phyloP scores from a whole-genome alignment of 2,329 filamentous ascomycete species.

The Orbilia blumenaviensis region DNA sequence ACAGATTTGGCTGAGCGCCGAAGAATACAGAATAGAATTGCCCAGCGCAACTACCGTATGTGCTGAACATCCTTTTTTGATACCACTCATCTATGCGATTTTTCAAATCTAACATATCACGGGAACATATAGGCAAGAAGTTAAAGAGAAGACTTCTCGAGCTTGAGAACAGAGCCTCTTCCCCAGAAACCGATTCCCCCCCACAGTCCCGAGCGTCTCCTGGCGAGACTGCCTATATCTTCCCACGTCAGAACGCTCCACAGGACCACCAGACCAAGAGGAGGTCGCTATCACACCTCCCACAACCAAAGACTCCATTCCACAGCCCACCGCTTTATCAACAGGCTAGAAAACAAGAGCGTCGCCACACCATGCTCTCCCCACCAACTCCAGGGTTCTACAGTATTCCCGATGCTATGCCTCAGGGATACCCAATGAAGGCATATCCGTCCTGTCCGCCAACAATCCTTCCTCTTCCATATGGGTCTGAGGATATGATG shows the following conservation, averaged over 20 bases:
- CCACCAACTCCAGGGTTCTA: conserved; percentile 51
- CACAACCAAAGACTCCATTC: conserved; percentile 51
- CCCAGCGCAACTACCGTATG: conserved; percentile 74
- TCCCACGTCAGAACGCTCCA: conserved; percentile 28
- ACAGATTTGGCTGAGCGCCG: conserved; percentile 74
- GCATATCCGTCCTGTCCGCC: conserved; percentile 49
- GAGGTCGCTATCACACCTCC: conserved; percentile 50
- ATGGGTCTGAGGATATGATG: conserved; percentile 47
- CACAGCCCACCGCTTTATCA: conserved; percentile 50
- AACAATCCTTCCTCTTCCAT: conserved; percentile 50
- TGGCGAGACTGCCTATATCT: conserved; percentile 51
- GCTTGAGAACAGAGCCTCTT: conserved; percentile 76
- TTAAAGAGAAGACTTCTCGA: conserved; percentile 89
- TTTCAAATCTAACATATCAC: conserved; percentile 30
- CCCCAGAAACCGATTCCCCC: conserved; percentile 52
- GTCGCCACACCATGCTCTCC: conserved; percentile 50
- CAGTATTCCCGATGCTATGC: conserved; percentile 38
- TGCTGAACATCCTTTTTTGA: conserved; percentile 50
- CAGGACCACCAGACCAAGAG: conserved; percentile 42
- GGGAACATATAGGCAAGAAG: conserved; percentile 76
- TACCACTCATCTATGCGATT: not conserved
- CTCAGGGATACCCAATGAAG: conserved; percentile 53
- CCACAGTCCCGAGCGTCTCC: conserved; percentile 52
- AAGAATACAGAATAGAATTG: conserved; percentile 76
- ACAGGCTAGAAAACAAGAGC: conserved; percentile 49